Evolutionary conservation across 2,329 filamentous ascomycete species (phyloP), one percentile per base, ranked within the genome.

Genomic region (Diplodia corticola): DNA sequence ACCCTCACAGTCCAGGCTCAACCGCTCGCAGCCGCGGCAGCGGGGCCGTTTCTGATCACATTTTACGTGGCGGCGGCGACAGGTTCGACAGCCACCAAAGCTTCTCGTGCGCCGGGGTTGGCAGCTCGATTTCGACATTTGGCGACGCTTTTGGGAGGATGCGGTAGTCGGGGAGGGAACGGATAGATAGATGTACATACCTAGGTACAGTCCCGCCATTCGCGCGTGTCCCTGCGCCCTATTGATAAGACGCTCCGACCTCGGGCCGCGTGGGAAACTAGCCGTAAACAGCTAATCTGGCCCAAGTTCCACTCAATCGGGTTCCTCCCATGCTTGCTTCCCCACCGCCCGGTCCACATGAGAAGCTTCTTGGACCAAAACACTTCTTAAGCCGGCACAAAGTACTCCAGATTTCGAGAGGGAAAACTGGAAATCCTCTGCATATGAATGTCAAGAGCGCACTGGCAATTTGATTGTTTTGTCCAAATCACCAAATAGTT

Each of bases 21-120:
- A 28, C 5, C 57, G 57, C n/a, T 61, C 40, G 57, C 57, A 61
- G 5, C 24, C 57, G 7, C 40, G 17, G 57, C 57, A 61, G n/a
- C 40, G 3, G 4, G 44, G 57, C 6, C 57, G 57, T 3, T 20
- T 28, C n/a, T 61, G 57, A 20, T 61, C 57, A 28, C 57, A 61
- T 35, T 61, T 61, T 13, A 61, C 57, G 48, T 61, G 57, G 12
- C 57, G 57, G 6, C 57, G 57, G 9, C 57, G 57, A 5, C 57
- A 61, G 5, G 57, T 61, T 10, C 57, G 57, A 49, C 57, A 61
- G 26, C 57, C 57, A 0, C 57, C 57, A 13, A 61, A 61, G 26
- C 57, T 61, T 28, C 57, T 44, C 7, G 26, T 33, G n/a, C 57
- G 40, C 12, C n/a, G 40, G 7, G 57, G 7, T 35, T 49, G 57